Evolutionary conservation across 768 basidiomycete genomes (phyloP), one percentile per base, ranked within the genome.

Genomic region (Lactarius deliciosus): DNA sequence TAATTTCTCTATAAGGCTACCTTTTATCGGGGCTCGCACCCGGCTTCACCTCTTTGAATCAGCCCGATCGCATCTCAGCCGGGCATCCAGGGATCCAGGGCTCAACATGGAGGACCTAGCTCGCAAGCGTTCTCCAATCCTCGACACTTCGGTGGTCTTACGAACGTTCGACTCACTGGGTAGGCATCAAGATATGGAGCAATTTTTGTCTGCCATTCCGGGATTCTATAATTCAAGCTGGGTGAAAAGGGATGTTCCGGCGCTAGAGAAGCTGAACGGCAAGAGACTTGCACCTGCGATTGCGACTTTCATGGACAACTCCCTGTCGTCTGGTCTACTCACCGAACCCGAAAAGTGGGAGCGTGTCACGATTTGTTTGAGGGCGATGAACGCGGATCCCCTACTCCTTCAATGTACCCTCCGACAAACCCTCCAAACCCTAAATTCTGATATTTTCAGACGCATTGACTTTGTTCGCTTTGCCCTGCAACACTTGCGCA

Each of bases 341-440:
- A 50, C 47, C 47, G 22, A 25, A 50, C 11, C 47, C 47, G 47
- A 13, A 18, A 28, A 30, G 40, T 4, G 1, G 38, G 13, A 50
- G 22, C 22, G 47, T 50, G 5, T 50, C 22, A 6, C 47, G 47
- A 50, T 50, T 50, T 50, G 47, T 25, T 25, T 25, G 47, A 13
- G 22, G 22, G 47, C 47, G 22, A 50, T 50, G 15, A 50, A 22
- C 47, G 47, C 47, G 11, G 47, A 50, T 22, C 47, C 47, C 47
- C 5, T 50, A 50, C 47, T 50, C 47, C 47, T 50, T 50, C 47
- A 50, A 50, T 50, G 47, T 50, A 50, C 47, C 47, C 13, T 50
- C 22, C 22, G 47, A 11, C 47, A 50, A 3, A 22, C 47, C 47
- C 47, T 50, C 11, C 47, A 50, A 25, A 25, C 47, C n/a, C 22